Percentiles rank a stretch among this genome's conserved stretches.
phyloP scores from a whole-genome alignment of 2,329 filamentous ascomycete species.

The Monilinia fructigena region DNA sequence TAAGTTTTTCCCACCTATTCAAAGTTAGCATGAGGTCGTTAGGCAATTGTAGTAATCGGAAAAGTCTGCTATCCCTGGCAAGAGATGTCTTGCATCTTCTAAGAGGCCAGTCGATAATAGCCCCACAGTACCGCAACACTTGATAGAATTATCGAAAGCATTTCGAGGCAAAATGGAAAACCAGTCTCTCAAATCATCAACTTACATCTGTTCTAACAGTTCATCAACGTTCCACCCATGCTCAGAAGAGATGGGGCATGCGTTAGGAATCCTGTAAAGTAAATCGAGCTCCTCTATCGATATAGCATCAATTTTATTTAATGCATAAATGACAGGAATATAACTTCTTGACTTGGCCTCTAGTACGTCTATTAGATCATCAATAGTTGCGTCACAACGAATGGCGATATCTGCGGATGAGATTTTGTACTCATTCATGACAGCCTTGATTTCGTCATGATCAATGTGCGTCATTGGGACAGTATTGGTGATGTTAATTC shows the following conservation, averaged over 20 bases:
- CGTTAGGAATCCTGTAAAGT: slow-evolving; percentile 93
- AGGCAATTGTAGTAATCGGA: not conserved
- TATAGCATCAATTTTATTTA: slow-evolving; percentile 99
- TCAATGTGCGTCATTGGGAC: slow-evolving; percentile 90
- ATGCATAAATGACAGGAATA: slow-evolving; percentile 97
- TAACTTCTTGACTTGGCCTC: slow-evolving; percentile 94
- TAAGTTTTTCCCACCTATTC: slow-evolving; percentile 83
- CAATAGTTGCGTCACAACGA: slow-evolving; percentile 93
- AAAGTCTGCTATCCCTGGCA: slow-evolving; percentile 5
- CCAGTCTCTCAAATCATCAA: slow-evolving; percentile 24
- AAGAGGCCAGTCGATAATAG: not conserved
- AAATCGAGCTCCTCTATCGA: slow-evolving; percentile 96
- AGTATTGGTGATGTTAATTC: slow-evolving; percentile 93
- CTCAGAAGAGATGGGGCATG: slow-evolving; percentile 95
- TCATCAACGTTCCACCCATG: slow-evolving; percentile 98
- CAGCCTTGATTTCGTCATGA: slow-evolving; percentile 94
- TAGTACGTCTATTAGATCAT: slow-evolving; percentile 93
- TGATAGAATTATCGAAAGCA: not conserved
- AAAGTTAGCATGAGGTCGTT: slow-evolving; percentile 27
- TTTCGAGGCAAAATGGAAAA: not conserved
- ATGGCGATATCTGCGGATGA: slow-evolving; percentile 96
- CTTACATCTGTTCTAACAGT: slow-evolving; percentile 85
- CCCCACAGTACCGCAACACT: not conserved
- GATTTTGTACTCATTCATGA: slow-evolving; percentile 96
- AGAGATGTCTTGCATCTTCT: slow-evolving; percentile 13